These are phyloP conservation scores for Aphanoascus verrucosus DNA, from an alignment of 2,329 filamentous ascomycete species.

Conservation along the genomic window DNA sequence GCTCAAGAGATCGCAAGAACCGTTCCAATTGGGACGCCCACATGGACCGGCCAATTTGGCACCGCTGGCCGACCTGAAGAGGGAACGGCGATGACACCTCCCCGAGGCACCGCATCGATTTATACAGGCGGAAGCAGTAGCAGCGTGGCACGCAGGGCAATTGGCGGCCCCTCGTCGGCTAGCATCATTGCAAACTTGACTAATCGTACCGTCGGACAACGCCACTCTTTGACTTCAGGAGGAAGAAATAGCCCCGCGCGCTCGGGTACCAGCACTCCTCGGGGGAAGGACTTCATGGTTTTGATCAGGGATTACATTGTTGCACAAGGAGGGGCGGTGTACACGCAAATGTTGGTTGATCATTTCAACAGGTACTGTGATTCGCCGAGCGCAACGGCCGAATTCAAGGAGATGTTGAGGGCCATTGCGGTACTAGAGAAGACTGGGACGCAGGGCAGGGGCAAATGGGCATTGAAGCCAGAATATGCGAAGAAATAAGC, in stretches of 20 bases:
- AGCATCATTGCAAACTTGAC: slow-evolving; percentile 33
- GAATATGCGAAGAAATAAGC: slow-evolving; percentile 35
- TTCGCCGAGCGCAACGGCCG: slow-evolving; percentile 55
- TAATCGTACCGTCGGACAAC: slow-evolving; percentile 17
- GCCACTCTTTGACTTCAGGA: background rate
- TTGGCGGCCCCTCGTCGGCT: slow-evolving; percentile 31
- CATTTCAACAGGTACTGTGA: slow-evolving; percentile 77
- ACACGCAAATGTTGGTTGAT: slow-evolving; percentile 76
- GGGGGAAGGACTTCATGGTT: slow-evolving; percentile 53
- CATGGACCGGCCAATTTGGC: slow-evolving; percentile 84
- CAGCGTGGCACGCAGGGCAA: slow-evolving; percentile 27
- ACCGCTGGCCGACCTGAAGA: slow-evolving; percentile 60
- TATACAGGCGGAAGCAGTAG: slow-evolving; percentile 24
- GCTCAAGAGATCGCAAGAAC: slow-evolving; percentile 61
- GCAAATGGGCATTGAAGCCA: slow-evolving; percentile 50
- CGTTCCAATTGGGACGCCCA: slow-evolving; percentile 73
- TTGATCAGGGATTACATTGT: slow-evolving; percentile 71
- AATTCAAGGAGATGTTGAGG: slow-evolving; percentile 74
- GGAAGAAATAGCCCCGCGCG: slow-evolving; percentile 1
- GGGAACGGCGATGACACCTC: slow-evolving; percentile 16
- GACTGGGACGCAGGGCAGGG: slow-evolving; percentile 39
- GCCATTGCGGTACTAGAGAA: slow-evolving; percentile 61
- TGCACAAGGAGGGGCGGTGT: slow-evolving; percentile 64
- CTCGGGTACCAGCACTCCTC: slow-evolving; percentile 22
- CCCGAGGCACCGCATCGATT: slow-evolving; percentile 4